Base-by-base conservation (phyloP, 805 yeast genomes). In the Candida multigemmis region DNA sequence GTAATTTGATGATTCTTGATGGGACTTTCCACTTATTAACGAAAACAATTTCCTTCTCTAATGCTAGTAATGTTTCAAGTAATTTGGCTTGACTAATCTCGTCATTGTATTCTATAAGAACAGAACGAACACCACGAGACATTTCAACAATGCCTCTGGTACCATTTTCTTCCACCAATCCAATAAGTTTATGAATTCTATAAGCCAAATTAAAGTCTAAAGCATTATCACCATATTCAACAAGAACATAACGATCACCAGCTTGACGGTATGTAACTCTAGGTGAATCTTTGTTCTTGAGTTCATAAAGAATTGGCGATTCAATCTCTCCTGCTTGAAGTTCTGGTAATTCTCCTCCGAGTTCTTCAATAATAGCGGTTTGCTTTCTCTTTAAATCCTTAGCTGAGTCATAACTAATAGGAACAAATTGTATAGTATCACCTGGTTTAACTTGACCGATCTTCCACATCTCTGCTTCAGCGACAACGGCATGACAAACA, bases 361-460 rank as follows among this genome's bases (percentile, higher is more conserved):
- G 55, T 0, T 47, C 30, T 20, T 58, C 66, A 34, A 81, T 61
- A 13, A 65, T 56, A 16, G 44, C 39, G 46, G 84, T 87, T 48
- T 80, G 93, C 1, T 59, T 50, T 15, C 44, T 43, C 53, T 74
- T 80, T 52, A 87, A 60, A 11, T 50, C 50, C 38, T 80, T 61
- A 5, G 97, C 96, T 32, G 68, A 57, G 16, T 71, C 75, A 41
- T 71, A 79, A 10, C 74, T 44, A 23, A 91, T 66, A 19, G 96
- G 95, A 31, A 75, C 74, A 63, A 91, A 89, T 39, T 71, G 71
- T 34, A 89, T 75, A 25, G 53, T 42, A 46, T 91, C 97, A 46
- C 97, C 97, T 4, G 97, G 96, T 53, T 83, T 87, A 22, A 84
- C 87, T 60, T 89, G 97, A 24, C 98, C 98, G 48, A 91, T 82